phyloP scores from a whole-genome alignment of 2,329 filamentous ascomycete genomes.

The Xylaria sp. region DNA sequence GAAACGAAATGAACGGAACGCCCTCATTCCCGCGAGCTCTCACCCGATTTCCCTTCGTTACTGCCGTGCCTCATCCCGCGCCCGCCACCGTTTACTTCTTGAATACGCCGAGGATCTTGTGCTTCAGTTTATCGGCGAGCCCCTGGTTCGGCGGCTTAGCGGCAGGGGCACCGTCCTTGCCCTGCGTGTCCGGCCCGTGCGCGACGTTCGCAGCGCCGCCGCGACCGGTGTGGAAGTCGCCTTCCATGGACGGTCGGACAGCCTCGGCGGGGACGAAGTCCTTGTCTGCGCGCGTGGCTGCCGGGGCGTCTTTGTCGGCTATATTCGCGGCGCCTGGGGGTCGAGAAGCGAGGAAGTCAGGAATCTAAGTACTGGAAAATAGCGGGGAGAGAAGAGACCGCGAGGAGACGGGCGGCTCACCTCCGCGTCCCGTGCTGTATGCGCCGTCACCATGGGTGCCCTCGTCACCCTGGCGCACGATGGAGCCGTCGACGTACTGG shows the following conservation, averaged over 20 bases:
- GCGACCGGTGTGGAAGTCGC: slow-evolving; percentile 67
- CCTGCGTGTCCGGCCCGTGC: slow-evolving; percentile 45
- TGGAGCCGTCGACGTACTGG: slow-evolving; percentile 69
- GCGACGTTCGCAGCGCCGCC: slow-evolving; percentile 69
- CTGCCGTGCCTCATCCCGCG: neutral
- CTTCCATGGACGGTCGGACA: slow-evolving; percentile 57
- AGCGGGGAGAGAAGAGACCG: slow-evolving; percentile 3
- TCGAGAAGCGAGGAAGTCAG: neutral
- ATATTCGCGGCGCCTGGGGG: slow-evolving; percentile 68
- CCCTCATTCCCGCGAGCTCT: slow-evolving; percentile 2
- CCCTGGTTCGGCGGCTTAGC: slow-evolving; percentile 49
- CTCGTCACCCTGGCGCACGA: slow-evolving; percentile 64
- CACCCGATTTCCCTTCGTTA: neutral
- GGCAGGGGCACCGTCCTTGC: slow-evolving; percentile 1
- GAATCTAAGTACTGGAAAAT: neutral
- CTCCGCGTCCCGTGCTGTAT: slow-evolving; percentile 68
- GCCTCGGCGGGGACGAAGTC: slow-evolving; percentile 65
- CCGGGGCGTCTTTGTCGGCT: slow-evolving; percentile 56
- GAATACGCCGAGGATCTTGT: slow-evolving; percentile 61
- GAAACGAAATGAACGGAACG: slow-evolving; percentile 20
- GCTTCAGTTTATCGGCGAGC: slow-evolving; percentile 67
- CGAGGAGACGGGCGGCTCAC: slow-evolving; percentile 50
- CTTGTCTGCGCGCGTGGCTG: slow-evolving; percentile 58
- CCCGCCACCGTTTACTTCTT: slow-evolving; percentile 54
- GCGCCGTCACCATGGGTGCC: slow-evolving; percentile 68